Evolutionary conservation across 495 filamentous ascomycete species (phyloP), one percentile per base, ranked within the genome.

Genomic region (Neohortaea acidophila): DNA sequence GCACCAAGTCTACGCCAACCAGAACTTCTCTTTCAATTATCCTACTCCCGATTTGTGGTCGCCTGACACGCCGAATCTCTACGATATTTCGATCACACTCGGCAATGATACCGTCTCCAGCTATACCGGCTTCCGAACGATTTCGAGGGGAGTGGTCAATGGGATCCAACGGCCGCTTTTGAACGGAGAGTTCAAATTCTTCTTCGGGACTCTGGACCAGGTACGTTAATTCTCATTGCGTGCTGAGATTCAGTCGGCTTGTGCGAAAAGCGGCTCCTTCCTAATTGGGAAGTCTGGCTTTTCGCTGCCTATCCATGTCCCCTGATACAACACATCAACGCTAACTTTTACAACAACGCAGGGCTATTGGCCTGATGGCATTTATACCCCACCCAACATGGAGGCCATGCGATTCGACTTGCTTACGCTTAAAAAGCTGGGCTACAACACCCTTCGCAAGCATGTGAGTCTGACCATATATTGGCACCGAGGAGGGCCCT

Each of bases 371-470:
- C 76, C 76, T 0, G 75, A 81, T 45, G 75, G 75, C 0, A 55
- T 79, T 17, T 68, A 79, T 45, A 59, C 64, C 0, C 66, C 76
- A 0, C 76, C 75, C 0, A 76, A 59, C 14, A 50, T 56, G 2
- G 72, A 78, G 38, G 76, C 75, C 0, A 77, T 81, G 75, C 58
- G 70, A 1, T 79, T 63, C 32, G 76, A 81, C 53, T 51, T 81
- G 2, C 30, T 75, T 33, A 43, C 71, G 21, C 48, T 79, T 33
- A 78, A 81, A 53, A 53, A 55, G 4, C 51, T 79, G 2, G 74
- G 75, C 2, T 75, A 75, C 55, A 81, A 79, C 52, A 72, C 69
- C 67, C 52, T 79, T 20, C 67, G 76, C 7, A 81, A 81, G 52
- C 76, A 81, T 45, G 70, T 73, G 53, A 52, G 69, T 52, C 4